Base-by-base conservation (phyloP, 108 stramenopile species). In the Aureococcus anophagefferens region DNA sequence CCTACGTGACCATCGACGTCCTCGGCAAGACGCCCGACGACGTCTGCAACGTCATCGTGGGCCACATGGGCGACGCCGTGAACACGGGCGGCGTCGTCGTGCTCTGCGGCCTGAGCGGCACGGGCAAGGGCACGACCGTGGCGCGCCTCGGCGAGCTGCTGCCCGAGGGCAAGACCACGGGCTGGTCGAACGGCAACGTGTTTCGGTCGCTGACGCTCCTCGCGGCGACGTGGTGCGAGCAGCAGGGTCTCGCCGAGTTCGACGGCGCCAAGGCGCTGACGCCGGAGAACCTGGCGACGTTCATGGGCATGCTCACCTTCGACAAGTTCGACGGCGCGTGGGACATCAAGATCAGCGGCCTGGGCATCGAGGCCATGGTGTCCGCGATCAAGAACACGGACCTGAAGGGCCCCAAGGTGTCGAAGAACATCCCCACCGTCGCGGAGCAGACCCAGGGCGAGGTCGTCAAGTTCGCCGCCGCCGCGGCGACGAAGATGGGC, bases 101-200 rank as follows among this genome's bases (percentile, higher is more conserved):
- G 15, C 65, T 93, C 68, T 89, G 88, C 67, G 92, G 92, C 35
- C 63, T 90, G 32, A 84, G 83, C 59, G 92, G 92, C 46, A 91
- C 90, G 33, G 92, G 92, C 30, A 93, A 91, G 73, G 85, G 92
- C 64, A 93, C 92, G 4, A 93, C 92, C 16, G 90, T 90, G 0
- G 67, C 86, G 21, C 79, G 77, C 64, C 80, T 93, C 44, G 44
- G 76, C 40, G 81, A 88, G 68, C 89, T 86, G 67, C 69, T 93
- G 5, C 72, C 75, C 67, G 74, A 35, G 11, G 83, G 87, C 46
- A 80, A 87, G 68, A 64, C 36, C 16, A 86, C 88, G 66, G 80
- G 82, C n/a, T 91, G 92, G 92, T 89, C 88, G 40, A 93, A 93
- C 72, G 92, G 92, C 32, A 91, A 93, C 70, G 81, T 93, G 33